Conservation (phyloP, 768 basidiomycete genomes). For the Leccinum uliginosum region DNA sequence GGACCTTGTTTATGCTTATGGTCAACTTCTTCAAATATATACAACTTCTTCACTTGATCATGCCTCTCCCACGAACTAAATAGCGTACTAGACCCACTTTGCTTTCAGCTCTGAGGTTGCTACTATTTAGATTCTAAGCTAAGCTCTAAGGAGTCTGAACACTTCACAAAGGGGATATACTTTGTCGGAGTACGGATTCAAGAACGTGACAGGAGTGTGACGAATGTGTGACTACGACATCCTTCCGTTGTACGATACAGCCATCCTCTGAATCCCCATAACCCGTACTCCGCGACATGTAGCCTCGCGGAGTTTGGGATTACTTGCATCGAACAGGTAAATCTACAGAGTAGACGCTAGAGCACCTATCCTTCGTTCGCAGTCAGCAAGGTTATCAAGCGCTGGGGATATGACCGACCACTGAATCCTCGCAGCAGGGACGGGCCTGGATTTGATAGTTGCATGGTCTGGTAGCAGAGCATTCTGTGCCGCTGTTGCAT, state of each 20-base stretch:
- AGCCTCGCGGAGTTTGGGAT: conserved; percentile 25
- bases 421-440: not conserved
- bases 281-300: conserved; percentile 21
- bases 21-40: not conserved
- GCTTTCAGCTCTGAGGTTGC: not conserved
- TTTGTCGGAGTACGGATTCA: not conserved
- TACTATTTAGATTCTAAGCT: no score
- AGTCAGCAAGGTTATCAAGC: not conserved
- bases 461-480: not conserved
- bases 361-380: not conserved
- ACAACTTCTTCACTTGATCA: not conserved
- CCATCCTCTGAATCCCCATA: not conserved
- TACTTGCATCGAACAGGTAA: not conserved
- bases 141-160: no score
- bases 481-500: not conserved
- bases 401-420: not conserved
- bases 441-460: not conserved
- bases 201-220: not conserved
- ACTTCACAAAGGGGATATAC: no score
- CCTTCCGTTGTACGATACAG: not conserved
- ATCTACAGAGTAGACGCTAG: not conserved
- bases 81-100: not conserved
- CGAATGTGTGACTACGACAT: not conserved
- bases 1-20: not conserved
- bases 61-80: not conserved